Evolutionary conservation across 192 early-diverging fungal genomes (phyloP).

Genomic region (Kickxella alabastrina): DNA sequence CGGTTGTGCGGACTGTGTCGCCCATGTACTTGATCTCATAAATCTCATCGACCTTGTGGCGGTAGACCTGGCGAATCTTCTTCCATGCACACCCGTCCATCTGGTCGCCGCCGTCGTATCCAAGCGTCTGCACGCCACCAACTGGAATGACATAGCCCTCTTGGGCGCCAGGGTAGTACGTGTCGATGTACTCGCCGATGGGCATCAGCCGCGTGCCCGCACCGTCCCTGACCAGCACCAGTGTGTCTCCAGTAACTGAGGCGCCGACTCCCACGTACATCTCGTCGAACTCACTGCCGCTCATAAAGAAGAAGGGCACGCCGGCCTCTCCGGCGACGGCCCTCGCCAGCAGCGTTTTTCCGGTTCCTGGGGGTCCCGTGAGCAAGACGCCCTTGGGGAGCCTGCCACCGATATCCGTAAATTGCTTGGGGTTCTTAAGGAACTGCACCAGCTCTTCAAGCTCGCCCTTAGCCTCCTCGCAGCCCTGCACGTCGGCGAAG

Average conservation of each 20-base stretch:
- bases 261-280: constrained; percentile 98
- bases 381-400: constrained; percentile 90
- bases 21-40: constrained; percentile 45
- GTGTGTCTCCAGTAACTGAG: constrained; percentile 49
- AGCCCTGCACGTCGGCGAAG: constrained; percentile 94
- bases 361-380: constrained; percentile 93
- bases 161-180: constrained; percentile 18
- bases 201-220: constrained; percentile 17
- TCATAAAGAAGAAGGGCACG: constrained; percentile 99
- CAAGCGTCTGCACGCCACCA: constrained; percentile 42
- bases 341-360: constrained; percentile 94
- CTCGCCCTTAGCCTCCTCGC: constrained; percentile 97
- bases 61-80: constrained; percentile 44
- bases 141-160: constrained; percentile 44
- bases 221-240: constrained; percentile 37
- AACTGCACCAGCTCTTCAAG: constrained; percentile 95
- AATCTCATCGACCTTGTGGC: constrained; percentile 45
- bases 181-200: constrained; percentile 46
- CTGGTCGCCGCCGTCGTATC: constrained; percentile 24
- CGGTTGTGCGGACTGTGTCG: constrained; percentile 43
- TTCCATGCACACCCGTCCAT: constrained; percentile 39
- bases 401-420: constrained; percentile 89
- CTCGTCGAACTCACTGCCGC: constrained; percentile 97
- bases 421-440: constrained; percentile 85
- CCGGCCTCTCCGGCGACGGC: constrained; percentile 97